Evolutionary conservation across 2,329 filamentous ascomycete species (phyloP), one percentile per base, ranked within the genome.

Genomic region (Paracoccidioides brasiliensis): DNA sequence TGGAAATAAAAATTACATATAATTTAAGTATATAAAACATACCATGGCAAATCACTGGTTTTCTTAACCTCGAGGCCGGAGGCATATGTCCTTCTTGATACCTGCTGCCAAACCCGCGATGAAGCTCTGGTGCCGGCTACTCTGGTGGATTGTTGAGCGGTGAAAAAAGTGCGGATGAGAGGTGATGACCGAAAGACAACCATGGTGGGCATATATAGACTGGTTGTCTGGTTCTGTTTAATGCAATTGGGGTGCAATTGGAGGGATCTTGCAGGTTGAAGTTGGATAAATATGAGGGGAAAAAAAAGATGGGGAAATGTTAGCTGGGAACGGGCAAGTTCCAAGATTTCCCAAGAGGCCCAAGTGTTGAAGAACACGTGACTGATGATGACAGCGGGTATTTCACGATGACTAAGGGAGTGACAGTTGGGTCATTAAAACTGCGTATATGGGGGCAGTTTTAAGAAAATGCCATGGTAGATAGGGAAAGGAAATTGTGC

Each of bases 41-140:
- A 79, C 78, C 78, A 80, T 56, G 77, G 71, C 33, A 77, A 53
- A 62, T 80, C 76, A 58, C 76, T 76, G 50, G 69, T 67, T 56
- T 72, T 65, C 41, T 66, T 62, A 33, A 61, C 55, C 42, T 65
- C 67, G 40, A 66, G 66, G 41, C 67, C 67, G 58, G 66, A 71
- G 37, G 76, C 72, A 65, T 79, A 78, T 44, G 70, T 69, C 60
- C 77, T 70, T 51, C 73, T 71, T 55, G 68, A 66, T 56, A 72
- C 63, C 56, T 72, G 66, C 60, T 71, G 75, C 52, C 67, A 68
- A 58, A 65, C 61, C 66, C 68, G 66, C 64, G 69, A 60, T 60
- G 68, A 60, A 60, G 64, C 58, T 57, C 67, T 65, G 52, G 67
- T 61, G 56, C 69, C 65, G 35, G 60, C 60, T 50, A 64, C 56